Evolutionary conservation across 805 yeast genomes (phyloP).

Genomic region (Starmera pachycereana): DNA sequence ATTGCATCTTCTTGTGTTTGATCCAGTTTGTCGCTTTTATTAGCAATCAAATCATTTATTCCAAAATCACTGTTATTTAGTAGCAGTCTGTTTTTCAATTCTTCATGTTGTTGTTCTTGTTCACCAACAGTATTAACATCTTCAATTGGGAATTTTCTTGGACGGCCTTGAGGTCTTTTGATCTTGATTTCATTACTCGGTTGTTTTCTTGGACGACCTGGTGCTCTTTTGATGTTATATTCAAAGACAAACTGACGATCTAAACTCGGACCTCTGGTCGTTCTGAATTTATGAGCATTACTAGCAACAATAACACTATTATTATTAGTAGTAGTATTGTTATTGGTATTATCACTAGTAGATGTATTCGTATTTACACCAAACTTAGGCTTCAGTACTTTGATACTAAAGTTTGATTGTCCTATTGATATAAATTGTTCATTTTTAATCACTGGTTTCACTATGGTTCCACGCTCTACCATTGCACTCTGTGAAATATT

Average conservation of each 20-base stretch:
- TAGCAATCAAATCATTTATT: no score
- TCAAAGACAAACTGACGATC: slow-evolving; percentile 6
- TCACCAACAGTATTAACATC: neutral
- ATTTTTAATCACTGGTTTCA: slow-evolving; percentile 18
- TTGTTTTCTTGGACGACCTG: slow-evolving; percentile 43
- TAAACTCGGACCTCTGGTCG: no score
- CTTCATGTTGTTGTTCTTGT: no score
- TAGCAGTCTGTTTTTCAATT: no score
- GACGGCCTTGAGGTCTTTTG: slow-evolving; percentile 20
- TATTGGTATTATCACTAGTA: no score
- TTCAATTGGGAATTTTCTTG: slow-evolving; percentile 16
- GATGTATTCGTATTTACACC: no score
- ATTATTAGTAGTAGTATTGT: neutral
- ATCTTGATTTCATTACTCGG: slow-evolving; percentile 34
- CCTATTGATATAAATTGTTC: neutral
- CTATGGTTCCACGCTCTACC: slow-evolving; percentile 8
- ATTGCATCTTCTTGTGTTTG: no score
- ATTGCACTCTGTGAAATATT: slow-evolving; percentile 13
- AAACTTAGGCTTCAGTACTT: no score
- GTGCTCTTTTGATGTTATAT: slow-evolving; percentile 24
- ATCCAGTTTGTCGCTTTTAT: no score
- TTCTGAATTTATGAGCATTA: no score
- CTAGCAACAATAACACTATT: slow-evolving; percentile 4
- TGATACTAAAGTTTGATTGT: no score
- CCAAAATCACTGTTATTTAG: no score